Evolutionary conservation across 1,139 yeast species (phyloP).

Genomic region (Pichia sp.): DNA sequence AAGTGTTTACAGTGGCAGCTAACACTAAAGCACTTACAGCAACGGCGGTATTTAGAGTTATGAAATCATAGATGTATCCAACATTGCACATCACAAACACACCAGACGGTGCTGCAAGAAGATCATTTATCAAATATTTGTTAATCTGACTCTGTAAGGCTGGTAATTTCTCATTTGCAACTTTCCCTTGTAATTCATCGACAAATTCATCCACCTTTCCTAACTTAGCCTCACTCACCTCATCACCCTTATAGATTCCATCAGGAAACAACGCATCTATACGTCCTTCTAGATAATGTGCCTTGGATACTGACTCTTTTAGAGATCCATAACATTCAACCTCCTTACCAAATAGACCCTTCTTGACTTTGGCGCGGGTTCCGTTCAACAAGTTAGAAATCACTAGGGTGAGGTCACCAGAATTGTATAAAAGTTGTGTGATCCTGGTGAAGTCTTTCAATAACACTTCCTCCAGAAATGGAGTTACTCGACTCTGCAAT

Average conservation of each 20-base stretch:
- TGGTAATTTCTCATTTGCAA: slow-evolving; percentile 22
- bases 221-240: background rate
- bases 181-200: slow-evolving; percentile 15
- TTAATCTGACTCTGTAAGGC: slow-evolving; percentile 23
- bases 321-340: slow-evolving; percentile 25
- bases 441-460: slow-evolving; percentile 22
- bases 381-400: slow-evolving; percentile 23
- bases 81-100: slow-evolving; percentile 20
- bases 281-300: slow-evolving; percentile 26
- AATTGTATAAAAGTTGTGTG: slow-evolving; percentile 23
- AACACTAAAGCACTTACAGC: slow-evolving; percentile 25
- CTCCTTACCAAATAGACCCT: slow-evolving; percentile 18
- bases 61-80: slow-evolving; percentile 24
- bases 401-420: slow-evolving; percentile 26
- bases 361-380: slow-evolving; percentile 15
- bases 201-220: slow-evolving; percentile 14
- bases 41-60: slow-evolving; percentile 24
- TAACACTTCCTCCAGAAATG: slow-evolving; percentile 22
- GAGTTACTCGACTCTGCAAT: slow-evolving; percentile 25
- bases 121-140: slow-evolving; percentile 18
- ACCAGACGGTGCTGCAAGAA: slow-evolving; percentile 24
- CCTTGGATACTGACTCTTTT: slow-evolving; percentile 19
- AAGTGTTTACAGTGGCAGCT: slow-evolving; percentile 23
- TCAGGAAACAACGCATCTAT: slow-evolving; percentile 22
- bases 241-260: background rate